These are phyloP conservation scores for Mortierella sp. DNA, from an alignment of 371 early-diverging fungal genomes.

Conservation along the genomic window DNA sequence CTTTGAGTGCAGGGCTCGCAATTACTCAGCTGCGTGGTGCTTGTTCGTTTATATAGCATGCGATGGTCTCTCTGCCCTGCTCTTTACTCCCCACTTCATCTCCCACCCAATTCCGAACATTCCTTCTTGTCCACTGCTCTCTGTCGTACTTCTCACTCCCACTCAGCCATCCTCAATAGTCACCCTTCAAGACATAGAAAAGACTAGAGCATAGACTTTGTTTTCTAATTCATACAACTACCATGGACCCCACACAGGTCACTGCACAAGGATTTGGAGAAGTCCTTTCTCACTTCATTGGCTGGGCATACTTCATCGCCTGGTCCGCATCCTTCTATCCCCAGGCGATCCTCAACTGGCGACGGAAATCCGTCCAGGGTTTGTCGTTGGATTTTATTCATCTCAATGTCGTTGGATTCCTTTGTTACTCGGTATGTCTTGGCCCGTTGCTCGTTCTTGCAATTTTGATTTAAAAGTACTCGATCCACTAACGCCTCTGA, in stretches of 20 bases:
- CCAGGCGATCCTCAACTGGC: slow-evolving; percentile 75
- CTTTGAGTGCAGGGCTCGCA: too few relatives aligned
- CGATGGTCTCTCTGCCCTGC: too few relatives aligned
- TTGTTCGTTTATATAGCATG: too few relatives aligned
- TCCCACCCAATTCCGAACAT: too few relatives aligned
- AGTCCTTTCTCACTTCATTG: slow-evolving; percentile 54
- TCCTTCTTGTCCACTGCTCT: too few relatives aligned
- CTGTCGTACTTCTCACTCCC: too few relatives aligned
- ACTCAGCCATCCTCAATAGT: too few relatives aligned
- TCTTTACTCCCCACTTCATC: too few relatives aligned
- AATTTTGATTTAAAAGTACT: neutral
- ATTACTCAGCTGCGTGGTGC: too few relatives aligned
- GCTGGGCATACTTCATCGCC: slow-evolving; percentile 78
- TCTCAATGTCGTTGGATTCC: slow-evolving; percentile 88
- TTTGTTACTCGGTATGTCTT: slow-evolving; percentile 79
- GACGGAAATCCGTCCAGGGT: slow-evolving; percentile 82
- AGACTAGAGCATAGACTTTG: too few relatives aligned
- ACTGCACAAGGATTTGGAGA: slow-evolving; percentile 23
- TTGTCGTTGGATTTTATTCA: slow-evolving; percentile 91
- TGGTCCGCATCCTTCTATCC: slow-evolving; percentile 86
- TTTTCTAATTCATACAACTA: too few relatives aligned
- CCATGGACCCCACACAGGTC: neutral
- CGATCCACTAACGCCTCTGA: neutral
- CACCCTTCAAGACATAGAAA: too few relatives aligned
- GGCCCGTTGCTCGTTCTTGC: neutral